A percentile compares a stretch with the other conserved stretches of the same genome.
phyloP scores from a whole-genome alignment of 495 filamentous ascomycete species.

The Aspergillus funiculosus region DNA sequence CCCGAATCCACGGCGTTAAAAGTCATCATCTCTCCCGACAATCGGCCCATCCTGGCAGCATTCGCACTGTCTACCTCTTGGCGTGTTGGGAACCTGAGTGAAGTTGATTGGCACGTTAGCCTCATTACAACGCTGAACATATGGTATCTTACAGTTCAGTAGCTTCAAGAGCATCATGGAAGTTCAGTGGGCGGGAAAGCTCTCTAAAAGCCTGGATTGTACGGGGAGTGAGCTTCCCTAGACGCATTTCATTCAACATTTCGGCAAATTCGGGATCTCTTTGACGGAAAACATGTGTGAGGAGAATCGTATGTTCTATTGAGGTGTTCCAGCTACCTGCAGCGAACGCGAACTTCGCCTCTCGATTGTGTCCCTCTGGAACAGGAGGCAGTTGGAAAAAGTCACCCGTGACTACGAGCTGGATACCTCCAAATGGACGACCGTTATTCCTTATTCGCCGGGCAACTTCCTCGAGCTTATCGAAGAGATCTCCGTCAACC shows the following conservation, averaged over 20 bases:
- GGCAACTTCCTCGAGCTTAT: constrained; percentile 91
- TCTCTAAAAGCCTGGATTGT: constrained; percentile 67
- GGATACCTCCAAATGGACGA: constrained; percentile 89
- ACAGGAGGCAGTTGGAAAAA: constrained; percentile 97
- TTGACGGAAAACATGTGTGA: constrained; percentile 95
- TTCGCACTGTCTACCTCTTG: constrained; percentile 88
- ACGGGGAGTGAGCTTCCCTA: constrained; percentile 66
- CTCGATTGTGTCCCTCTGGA: constrained; percentile 61
- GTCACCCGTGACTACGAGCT: constrained; percentile 91
- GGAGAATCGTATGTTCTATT: constrained; percentile 90
- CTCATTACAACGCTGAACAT: constrained; percentile 21
- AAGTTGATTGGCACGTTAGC: constrained; percentile 27
- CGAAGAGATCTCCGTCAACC: constrained; percentile 95
- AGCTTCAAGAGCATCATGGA: constrained; percentile 73
- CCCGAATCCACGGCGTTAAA: constrained; percentile 76
- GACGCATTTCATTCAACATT: constrained; percentile 96
- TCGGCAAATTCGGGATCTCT: constrained; percentile 85
- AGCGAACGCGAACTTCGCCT: constrained; percentile 85
- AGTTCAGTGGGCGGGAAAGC: constrained; percentile 62
- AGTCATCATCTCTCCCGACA: constrained; percentile 60
- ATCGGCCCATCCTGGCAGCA: constrained; percentile 58
- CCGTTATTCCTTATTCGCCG: constrained; percentile 77
- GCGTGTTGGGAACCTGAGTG: constrained; percentile 77
- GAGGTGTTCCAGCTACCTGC: constrained; percentile 85
- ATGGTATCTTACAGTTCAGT: constrained; percentile 67